A percentile compares a stretch with the other conserved stretches of the same genome.
Evolutionary conservation across 2,329 filamentous ascomycete genomes (phyloP).

Genomic region (Thelonectria olida): DNA sequence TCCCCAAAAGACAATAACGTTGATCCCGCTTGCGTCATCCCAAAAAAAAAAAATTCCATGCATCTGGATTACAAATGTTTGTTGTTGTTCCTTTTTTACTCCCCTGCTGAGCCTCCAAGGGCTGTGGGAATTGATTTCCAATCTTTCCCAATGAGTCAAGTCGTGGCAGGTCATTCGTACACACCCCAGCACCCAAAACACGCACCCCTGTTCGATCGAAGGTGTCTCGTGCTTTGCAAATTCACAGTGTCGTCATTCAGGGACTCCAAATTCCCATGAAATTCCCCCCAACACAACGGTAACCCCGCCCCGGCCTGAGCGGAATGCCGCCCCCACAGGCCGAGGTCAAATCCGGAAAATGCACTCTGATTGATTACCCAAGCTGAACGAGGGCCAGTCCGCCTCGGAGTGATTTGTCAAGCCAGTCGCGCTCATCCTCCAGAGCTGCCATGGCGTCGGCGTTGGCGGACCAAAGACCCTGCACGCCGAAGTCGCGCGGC

Average conservation of each 20-base stretch:
- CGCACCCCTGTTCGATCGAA: not conserved
- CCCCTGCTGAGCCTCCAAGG: too few relatives aligned
- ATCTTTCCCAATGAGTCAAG: not conserved
- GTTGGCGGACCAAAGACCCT: constrained; percentile 34
- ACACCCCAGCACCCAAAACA: not conserved
- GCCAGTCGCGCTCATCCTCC: constrained; percentile 33
- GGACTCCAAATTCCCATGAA: not conserved
- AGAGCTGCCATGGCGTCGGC: constrained; percentile 23
- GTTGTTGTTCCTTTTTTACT: not conserved
- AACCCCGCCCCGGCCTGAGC: not conserved
- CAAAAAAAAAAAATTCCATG: constrained; percentile 8
- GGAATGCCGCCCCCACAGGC: not conserved
- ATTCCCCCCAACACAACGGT: not conserved
- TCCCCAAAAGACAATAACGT: not conserved
- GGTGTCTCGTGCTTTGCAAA: constrained; percentile 2
- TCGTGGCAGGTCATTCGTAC: not conserved
- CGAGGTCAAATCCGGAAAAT: constrained; percentile 1
- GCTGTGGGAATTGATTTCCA: not conserved
- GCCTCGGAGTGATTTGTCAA: constrained; percentile 37
- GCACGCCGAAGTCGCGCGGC: constrained; percentile 39
- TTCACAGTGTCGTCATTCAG: not conserved
- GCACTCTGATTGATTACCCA: constrained; percentile 15
- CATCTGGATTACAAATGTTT: constrained; percentile 4
- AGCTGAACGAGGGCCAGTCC: constrained; percentile 34
- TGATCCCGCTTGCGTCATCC: too few relatives aligned